Base-by-base conservation (phyloP, 2,329 filamentous ascomycete species). In the Cercospora zeina region DNA sequence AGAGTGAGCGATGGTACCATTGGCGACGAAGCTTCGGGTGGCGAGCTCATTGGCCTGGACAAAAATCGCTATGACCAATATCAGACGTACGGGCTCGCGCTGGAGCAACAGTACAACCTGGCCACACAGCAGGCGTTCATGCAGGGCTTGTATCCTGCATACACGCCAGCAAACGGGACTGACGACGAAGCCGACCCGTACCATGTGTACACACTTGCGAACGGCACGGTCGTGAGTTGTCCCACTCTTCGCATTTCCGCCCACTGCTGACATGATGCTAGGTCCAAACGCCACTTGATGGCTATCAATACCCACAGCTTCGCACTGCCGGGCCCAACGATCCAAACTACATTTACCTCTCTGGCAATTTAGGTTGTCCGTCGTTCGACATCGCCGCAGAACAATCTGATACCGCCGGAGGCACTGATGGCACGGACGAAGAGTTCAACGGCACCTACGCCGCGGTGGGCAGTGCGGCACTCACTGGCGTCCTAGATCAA, bases 61-160 rank as follows among this genome's bases (percentile, higher is more conserved):
- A 72, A 76, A 5, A 75, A 80, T 58, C 54, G 62, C 13, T 71
- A 74, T 30, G 63, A 83, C 14, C 71, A 81, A 61, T 73, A 78
- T 16, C 77, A 86, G 63, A 67, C 85, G 8, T 75, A 75, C 56
- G 73, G 84, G 10, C 72, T 80, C 51, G 77, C 84, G 0, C 71
- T 78, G 27, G 77, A 83, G 27, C 74, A 78, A 33, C 78, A 82
- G 62, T 79, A 78, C 59, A 77, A 79, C 2, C 70, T 80, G 34
- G 80, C 80, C 1, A 84, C 83, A 2, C 83, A 84, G 11, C 81
- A 84, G 66, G 84, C 85, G 2, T 87, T 87, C 68, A 79, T 87
- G 77, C 84, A 87, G 70, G 84, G 83, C 7, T 73, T 87, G 9
- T 87, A 86, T 70, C 85, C 85, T 34, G 83, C 84, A 1, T 71